These are phyloP conservation scores for Cercospora berteroae DNA, from an alignment of 2,329 filamentous ascomycete species.

Conservation along the genomic window DNA sequence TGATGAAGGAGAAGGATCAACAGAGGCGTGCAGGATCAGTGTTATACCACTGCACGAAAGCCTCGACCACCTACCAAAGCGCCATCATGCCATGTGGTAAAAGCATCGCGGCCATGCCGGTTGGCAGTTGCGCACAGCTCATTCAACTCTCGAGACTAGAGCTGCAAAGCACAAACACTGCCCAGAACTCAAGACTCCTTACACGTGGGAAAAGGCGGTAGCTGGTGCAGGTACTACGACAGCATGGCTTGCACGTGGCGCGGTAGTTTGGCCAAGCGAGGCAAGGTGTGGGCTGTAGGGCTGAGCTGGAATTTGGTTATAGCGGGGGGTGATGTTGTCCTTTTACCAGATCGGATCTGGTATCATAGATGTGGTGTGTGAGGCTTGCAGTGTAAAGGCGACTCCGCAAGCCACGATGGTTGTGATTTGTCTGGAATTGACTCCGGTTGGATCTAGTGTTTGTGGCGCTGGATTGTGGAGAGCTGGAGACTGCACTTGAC, in stretches of 20 bases:
- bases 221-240: background rate
- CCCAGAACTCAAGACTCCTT: background rate
- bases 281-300: conserved; percentile 4
- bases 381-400: conserved; percentile 13
- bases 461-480: conserved; percentile 4
- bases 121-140: background rate
- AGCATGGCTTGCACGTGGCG: conserved; percentile 9
- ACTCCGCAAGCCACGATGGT: conserved; percentile 14
- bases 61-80: background rate
- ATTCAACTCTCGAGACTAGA: background rate
- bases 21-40: background rate
- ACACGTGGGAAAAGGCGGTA: background rate
- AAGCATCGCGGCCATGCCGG: conserved; percentile 4
- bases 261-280: background rate
- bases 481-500: background rate
- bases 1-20: conserved; percentile 1
- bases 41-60: background rate
- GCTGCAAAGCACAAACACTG: background rate
- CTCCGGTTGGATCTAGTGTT: background rate
- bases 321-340: background rate
- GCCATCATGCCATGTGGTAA: conserved; percentile 4
- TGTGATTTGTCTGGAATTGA: conserved; percentile 5
- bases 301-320: conserved; percentile 4
- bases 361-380: conserved; percentile 3
- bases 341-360: conserved; percentile 6